Conservation (phyloP, 768 basidiomycete species). For the Leccinum obscurum region DNA sequence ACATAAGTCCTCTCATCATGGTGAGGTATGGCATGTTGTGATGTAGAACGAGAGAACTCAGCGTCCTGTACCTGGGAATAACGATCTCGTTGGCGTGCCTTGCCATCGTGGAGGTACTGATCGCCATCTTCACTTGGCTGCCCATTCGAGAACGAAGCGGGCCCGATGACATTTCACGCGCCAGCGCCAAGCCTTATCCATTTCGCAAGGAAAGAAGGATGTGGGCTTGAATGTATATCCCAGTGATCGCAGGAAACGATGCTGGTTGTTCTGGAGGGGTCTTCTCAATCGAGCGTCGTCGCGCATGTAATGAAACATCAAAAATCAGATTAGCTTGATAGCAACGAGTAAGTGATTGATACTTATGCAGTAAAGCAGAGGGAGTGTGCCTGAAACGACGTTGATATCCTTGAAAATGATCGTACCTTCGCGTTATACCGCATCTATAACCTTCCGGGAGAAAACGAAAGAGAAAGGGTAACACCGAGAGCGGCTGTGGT, state of each 20-base stretch:
- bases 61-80: no score
- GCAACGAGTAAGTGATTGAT: background rate
- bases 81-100: no score
- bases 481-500: background rate
- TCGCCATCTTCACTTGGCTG: slow-evolving; percentile 1
- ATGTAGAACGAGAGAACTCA: no score
- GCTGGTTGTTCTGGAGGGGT: background rate
- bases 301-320: no score
- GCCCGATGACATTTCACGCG: background rate
- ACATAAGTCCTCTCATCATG: background rate
- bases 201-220: background rate
- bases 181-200: background rate
- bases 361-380: no score
- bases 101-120: background rate
- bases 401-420: background rate
- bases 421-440: background rate
- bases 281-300: background rate
- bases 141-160: background rate
- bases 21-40: background rate
- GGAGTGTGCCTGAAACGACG: background rate
- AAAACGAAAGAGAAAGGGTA: background rate
- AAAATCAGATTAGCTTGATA: background rate
- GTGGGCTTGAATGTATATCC: background rate
- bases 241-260: background rate
- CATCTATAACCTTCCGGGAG: background rate